phyloP scores from a whole-genome alignment of 495 filamentous ascomycete genomes.

The Articulospora tetracladia region DNA sequence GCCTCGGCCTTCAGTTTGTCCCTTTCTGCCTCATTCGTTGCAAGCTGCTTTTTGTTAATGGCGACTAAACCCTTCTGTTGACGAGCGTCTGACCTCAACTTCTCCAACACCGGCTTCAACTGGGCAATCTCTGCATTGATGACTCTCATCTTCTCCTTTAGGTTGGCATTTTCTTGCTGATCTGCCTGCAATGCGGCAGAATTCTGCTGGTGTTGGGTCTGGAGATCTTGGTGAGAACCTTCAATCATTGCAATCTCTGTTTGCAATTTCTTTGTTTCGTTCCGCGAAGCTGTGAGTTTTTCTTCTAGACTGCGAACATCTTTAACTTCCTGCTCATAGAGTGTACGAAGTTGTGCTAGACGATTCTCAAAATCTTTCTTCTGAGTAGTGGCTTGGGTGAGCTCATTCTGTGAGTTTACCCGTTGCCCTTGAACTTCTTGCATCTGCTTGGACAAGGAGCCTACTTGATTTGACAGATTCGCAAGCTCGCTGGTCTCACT shows the following conservation, averaged over 20 bases:
- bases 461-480: constrained; percentile 93
- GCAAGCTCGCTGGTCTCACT: constrained; percentile 91
- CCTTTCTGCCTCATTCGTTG: constrained; percentile 80
- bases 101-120: constrained; percentile 85
- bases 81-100: constrained; percentile 80
- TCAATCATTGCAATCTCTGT: constrained; percentile 79
- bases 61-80: constrained; percentile 95
- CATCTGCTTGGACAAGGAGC: constrained; percentile 86
- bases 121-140: constrained; percentile 77
- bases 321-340: constrained; percentile 91
- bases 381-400: constrained; percentile 73
- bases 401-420: constrained; percentile 67
- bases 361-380: constrained; percentile 90
- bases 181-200: constrained; percentile 74
- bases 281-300: constrained; percentile 66
- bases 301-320: constrained; percentile 82
- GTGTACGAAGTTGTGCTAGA: constrained; percentile 72
- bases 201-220: constrained; percentile 77
- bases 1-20: constrained; percentile 81
- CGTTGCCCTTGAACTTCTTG: constrained; percentile 84
- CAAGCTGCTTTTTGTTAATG: constrained; percentile 96
- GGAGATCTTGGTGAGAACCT: constrained; percentile 76
- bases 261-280: constrained; percentile 78
- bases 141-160: constrained; percentile 84
- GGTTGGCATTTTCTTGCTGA: constrained; percentile 76